These are phyloP conservation scores for Allium sativum DNA, from an alignment of 106 monocot species.

Conservation along the genomic window DNA sequence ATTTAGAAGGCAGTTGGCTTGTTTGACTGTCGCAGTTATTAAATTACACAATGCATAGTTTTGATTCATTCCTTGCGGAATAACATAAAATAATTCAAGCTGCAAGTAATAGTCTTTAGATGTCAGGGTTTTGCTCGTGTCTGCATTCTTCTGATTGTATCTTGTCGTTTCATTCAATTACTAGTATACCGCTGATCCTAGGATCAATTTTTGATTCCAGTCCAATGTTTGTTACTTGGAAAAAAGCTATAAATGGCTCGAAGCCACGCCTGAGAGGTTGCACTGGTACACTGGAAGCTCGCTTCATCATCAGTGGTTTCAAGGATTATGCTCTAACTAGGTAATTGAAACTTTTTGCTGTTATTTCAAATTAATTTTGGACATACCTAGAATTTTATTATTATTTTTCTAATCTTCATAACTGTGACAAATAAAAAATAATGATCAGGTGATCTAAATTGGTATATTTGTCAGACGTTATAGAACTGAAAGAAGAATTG, in stretches of 20 bases:
- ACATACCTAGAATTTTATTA: too few species aligned
- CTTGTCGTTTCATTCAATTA: background rate
- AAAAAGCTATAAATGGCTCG: conserved; percentile 72
- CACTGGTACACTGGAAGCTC: conserved; percentile 92
- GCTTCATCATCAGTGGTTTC: conserved; percentile 74
- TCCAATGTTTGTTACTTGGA: conserved; percentile 99
- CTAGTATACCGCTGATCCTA: background rate
- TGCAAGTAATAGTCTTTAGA: background rate
- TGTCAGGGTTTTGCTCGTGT: background rate
- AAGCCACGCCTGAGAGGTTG: conserved; percentile 88
- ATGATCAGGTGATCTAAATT: too few species aligned
- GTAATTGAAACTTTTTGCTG: conserved; percentile 15
- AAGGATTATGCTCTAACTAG: conserved; percentile 94
- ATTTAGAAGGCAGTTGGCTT: background rate
- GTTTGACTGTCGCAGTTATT: background rate
- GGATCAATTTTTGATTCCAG: conserved; percentile 36
- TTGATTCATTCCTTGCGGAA: background rate
- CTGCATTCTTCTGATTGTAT: background rate
- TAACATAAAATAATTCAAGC: background rate
- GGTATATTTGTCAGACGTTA: too few species aligned
- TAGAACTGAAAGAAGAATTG: too few species aligned
- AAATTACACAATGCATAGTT: background rate
- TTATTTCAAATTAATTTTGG: too few species aligned
- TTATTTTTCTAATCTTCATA: too few species aligned
- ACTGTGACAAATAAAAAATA: too few species aligned